These are phyloP conservation scores for Lepiota venenata DNA, from an alignment of 768 basidiomycete species.

Conservation along the genomic window DNA sequence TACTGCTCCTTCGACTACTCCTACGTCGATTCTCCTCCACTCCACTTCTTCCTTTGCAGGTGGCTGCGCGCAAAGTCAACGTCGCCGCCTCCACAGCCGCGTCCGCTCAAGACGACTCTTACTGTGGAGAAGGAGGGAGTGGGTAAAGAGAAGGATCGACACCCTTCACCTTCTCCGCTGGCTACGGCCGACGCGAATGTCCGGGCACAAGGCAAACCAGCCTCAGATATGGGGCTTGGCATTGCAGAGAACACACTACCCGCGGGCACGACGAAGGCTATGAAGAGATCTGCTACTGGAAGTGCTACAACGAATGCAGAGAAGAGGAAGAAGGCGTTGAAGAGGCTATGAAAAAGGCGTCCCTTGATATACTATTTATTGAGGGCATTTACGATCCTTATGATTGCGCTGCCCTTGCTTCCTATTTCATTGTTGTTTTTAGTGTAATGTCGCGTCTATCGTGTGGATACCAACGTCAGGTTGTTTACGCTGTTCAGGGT, in stretches of 20 bases:
- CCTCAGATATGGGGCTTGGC: slow-evolving; percentile 29
- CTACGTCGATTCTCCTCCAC: slow-evolving; percentile 24
- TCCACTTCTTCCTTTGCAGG: slow-evolving; percentile 33
- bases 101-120: slow-evolving; percentile 38
- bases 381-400: too few species aligned
- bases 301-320: slow-evolving; percentile 54
- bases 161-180: slow-evolving; percentile 65
- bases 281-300: slow-evolving; percentile 64
- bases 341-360: slow-evolving; percentile 47
- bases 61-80: slow-evolving; percentile 41
- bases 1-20: slow-evolving; percentile 19
- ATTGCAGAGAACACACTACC: slow-evolving; percentile 27
- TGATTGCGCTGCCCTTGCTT: background rate
- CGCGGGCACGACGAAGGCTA: slow-evolving; percentile 48
- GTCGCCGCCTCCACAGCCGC: slow-evolving; percentile 35
- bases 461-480: too few species aligned
- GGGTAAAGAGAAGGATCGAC: slow-evolving; percentile 50
- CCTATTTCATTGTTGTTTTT: background rate
- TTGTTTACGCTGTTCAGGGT: too few species aligned
- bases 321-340: slow-evolving; percentile 88
- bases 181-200: slow-evolving; percentile 73
- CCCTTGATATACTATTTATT: too few species aligned
- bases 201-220: slow-evolving; percentile 28
- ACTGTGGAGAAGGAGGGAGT: slow-evolving; percentile 37
- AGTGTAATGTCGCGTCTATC: background rate